phyloP scores from a whole-genome alignment of 2,329 filamentous ascomycete species.

The Stagonosporopsis chrysanthemi region DNA sequence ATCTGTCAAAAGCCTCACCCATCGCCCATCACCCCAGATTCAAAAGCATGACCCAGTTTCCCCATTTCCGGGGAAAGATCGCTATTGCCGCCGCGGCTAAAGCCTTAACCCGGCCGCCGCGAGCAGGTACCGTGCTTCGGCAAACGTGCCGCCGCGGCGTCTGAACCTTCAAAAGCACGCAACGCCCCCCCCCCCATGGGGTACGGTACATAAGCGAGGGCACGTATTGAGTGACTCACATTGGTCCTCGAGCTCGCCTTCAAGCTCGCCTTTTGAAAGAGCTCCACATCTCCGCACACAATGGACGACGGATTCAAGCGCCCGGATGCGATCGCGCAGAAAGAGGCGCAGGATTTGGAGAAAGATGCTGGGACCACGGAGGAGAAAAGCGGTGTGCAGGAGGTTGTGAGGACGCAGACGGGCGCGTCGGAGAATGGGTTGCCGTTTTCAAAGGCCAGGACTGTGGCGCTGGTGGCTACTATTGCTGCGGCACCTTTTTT shows the following conservation, averaged over 20 bases:
- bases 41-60: not conserved
- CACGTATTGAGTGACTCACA: conserved; percentile 1
- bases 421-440: conserved; percentile 17
- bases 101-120: conserved; percentile 8
- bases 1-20: not conserved
- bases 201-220: not conserved
- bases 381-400: conserved; percentile 16
- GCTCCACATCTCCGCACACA: not conserved
- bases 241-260: not conserved
- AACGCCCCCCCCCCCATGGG: conserved; percentile 8
- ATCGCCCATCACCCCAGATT: not conserved
- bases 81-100: conserved; percentile 14
- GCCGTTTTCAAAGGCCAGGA: conserved; percentile 43
- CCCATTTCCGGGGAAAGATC: conserved; percentile 1
- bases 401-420: conserved; percentile 15
- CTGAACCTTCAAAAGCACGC: conserved; percentile 17
- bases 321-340: conserved; percentile 12
- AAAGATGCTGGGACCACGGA: conserved; percentile 1
- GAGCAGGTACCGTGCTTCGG: conserved; percentile 7
- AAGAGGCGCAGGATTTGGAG: conserved; percentile 7
- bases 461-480: conserved; percentile 39
- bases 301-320: conserved; percentile 23
- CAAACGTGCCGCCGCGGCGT: conserved; percentile 14
- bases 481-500: conserved; percentile 42
- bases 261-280: not conserved